A percentile compares a stretch with the other conserved stretches of the same genome.
These are phyloP conservation scores for Mucuna pruriens DNA, from an alignment of 306 rosid species.

Conservation along the genomic window DNA sequence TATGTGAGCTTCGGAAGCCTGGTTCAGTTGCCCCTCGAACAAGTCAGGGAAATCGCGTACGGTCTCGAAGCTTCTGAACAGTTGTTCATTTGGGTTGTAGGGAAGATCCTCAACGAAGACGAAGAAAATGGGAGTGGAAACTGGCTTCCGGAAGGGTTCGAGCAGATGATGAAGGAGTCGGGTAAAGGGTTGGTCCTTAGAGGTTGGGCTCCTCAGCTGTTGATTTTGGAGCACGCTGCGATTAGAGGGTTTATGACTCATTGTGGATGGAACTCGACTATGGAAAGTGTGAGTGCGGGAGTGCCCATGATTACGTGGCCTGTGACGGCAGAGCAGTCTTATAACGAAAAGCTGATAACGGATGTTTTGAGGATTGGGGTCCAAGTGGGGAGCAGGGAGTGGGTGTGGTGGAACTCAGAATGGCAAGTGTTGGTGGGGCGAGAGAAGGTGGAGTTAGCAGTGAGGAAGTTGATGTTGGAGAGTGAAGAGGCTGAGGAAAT, in stretches of 20 bases:
- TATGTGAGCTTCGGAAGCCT: conserved; percentile 67
- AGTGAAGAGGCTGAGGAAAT: conserved; percentile 55
- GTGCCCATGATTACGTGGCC: conserved; percentile 82
- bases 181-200: conserved; percentile 59
- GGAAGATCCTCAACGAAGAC: conserved; percentile 33
- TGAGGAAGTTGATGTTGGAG: conserved; percentile 54
- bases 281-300: conserved; percentile 61
- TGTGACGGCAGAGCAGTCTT: conserved; percentile 69
- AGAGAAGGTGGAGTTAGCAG: conserved; percentile 56
- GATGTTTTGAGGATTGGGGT: conserved; percentile 59
- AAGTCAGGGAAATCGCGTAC: conserved; percentile 61
- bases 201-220: conserved; percentile 76
- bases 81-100: conserved; percentile 72
- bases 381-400: conserved; percentile 65
- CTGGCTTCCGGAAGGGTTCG: conserved; percentile 51
- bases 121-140: conserved; percentile 21
- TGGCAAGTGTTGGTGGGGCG: conserved; percentile 49
- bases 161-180: conserved; percentile 51
- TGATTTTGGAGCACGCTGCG: conserved; percentile 61
- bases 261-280: conserved; percentile 80
- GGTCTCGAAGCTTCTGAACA: conserved; percentile 61
- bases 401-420: conserved; percentile 45
- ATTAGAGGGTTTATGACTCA: conserved; percentile 77
- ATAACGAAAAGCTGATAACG: conserved; percentile 69
- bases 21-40: conserved; percentile 43